Base-by-base conservation (phyloP, 176 grass and related monocot genomes). In the Oryza meridionalis region DNA sequence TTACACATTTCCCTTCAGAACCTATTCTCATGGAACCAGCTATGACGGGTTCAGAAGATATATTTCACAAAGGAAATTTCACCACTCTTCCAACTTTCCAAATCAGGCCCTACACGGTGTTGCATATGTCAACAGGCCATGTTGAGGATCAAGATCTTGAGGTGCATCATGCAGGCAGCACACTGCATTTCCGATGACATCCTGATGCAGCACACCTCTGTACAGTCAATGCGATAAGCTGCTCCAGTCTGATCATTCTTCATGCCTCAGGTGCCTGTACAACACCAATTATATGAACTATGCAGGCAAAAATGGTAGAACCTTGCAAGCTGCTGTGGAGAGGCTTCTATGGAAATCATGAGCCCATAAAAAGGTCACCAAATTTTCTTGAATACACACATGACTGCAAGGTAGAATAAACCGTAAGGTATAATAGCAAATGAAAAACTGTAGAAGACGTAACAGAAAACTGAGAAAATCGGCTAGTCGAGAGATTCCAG, bases 301-400 rank as follows among this genome's bases (percentile, higher is more conserved):
- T 27, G 38, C 78, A 66, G 33, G 49, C 31, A 25, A 32, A 17
- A 63, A 80, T 69, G 25, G 55, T 85, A 51, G 49, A 1, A 77
- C 40, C 35, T 79, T 64, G 37, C n/a, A 84, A 37, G 82, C 70
- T 76, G 77, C 47, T 69, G 49, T 62, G 9, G 11, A 40, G 59
- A 67, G 58, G 47, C 35, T 84, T 65, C 32, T 19, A 77, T 33
- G 62, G 14, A 55, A 82, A 86, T 82, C 73, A 72, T 46, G 26
- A 74, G 37, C 45, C 5, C 9, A 63, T 49, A 59, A 49, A 83
- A 62, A 63, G 47, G 26, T 90, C 74, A 90, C 88, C 84, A 90
- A 59, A 79, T 78, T 79, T 69, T 83, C 74, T 71, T 86, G 79
- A 90, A 29, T 82, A 73, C 71, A 77, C 68, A 86, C 38, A 74